Percentiles rank a stretch among this genome's conserved stretches.
phyloP scores from a whole-genome alignment of 495 filamentous ascomycete genomes.

The Aspergillus hancockii region DNA sequence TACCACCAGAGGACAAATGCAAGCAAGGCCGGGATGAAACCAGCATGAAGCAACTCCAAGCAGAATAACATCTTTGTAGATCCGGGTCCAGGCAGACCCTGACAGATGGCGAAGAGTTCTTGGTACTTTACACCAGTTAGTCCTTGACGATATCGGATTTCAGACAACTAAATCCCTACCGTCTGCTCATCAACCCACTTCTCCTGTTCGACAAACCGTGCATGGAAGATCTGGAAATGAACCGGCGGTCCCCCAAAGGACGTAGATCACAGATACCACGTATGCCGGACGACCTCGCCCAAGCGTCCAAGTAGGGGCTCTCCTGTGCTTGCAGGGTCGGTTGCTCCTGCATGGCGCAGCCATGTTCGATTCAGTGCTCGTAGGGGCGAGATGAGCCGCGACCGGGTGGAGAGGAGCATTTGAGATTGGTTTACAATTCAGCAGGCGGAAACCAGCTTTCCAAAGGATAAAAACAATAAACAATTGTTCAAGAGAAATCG shows the following conservation, averaged over 20 bases:
- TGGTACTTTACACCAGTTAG: constrained; percentile 61
- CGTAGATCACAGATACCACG: constrained; percentile 71
- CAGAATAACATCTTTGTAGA: constrained; percentile 85
- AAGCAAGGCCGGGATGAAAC: constrained; percentile 60
- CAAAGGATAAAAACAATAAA: background rate
- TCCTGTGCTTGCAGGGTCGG: background rate
- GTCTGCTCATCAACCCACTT: constrained; percentile 78
- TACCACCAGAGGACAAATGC: constrained; percentile 72
- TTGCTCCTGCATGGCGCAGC: constrained; percentile 6
- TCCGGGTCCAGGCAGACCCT: constrained; percentile 73
- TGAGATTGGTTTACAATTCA: background rate
- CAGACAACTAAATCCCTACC: constrained; percentile 34
- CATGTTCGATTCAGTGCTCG: constrained; percentile 6
- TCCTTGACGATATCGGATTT: background rate
- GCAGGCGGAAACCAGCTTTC: background rate
- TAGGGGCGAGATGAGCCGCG: constrained; percentile 7
- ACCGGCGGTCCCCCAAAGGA: constrained; percentile 72
- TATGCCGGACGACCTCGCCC: constrained; percentile 44
- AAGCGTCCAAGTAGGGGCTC: constrained; percentile 14
- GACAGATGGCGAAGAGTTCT: constrained; percentile 80
- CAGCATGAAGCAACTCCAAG: constrained; percentile 66
- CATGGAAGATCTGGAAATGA: constrained; percentile 68
- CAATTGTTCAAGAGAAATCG: background rate
- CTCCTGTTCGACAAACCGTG: constrained; percentile 63
- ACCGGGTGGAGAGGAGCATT: constrained; percentile 13